Conservation (phyloP, 2,329 filamentous ascomycete species). For the Monilinia aucupariae region DNA sequence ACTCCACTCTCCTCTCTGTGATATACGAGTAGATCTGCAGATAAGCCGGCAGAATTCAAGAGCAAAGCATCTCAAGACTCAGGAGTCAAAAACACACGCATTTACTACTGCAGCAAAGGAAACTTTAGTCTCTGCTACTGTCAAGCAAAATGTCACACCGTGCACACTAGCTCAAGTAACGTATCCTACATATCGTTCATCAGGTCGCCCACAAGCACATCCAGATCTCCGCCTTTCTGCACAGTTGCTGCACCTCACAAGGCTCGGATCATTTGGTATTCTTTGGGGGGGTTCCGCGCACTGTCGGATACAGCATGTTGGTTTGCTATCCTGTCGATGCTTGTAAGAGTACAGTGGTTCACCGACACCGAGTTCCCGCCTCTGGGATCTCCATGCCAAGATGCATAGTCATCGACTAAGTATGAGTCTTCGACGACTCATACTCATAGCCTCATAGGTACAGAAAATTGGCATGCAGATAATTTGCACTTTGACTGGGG, state of each 20-base stretch:
- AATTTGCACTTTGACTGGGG: background rate
- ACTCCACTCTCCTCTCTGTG: background rate
- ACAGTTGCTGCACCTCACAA: slow-evolving; percentile 10
- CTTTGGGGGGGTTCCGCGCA: background rate
- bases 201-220: background rate
- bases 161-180: background rate
- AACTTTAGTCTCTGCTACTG: no score
- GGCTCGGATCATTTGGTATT: background rate
- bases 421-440: background rate
- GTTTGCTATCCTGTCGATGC: background rate
- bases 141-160: slow-evolving; percentile 3
- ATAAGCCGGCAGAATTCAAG: background rate
- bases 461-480: slow-evolving; percentile 6
- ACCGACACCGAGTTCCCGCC: slow-evolving; percentile 9
- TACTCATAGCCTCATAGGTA: background rate
- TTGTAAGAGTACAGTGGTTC: background rate
- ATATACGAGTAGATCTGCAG: background rate
- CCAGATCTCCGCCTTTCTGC: slow-evolving; percentile 16
- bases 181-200: slow-evolving; percentile 2
- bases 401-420: background rate
- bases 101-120: background rate
- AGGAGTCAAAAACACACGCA: background rate
- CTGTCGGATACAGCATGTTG: background rate
- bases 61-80: background rate
- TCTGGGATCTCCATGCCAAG: background rate